Percentiles rank a stretch among this genome's conserved stretches.
These are phyloP conservation scores for Ambrosia artemisiifolia DNA, from an alignment of 129 eudicot species.

Conservation along the genomic window DNA sequence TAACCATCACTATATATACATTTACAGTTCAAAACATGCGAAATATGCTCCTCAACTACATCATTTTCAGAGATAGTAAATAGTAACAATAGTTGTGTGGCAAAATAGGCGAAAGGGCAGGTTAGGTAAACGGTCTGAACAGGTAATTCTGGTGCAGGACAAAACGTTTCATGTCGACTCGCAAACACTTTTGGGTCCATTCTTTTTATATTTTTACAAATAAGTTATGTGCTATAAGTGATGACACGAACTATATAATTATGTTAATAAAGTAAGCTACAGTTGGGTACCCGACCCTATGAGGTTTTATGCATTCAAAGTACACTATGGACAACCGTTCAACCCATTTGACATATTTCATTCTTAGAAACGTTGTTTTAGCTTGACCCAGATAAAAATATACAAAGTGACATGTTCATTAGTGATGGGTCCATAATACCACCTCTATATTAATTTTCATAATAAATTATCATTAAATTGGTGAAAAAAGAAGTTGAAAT, in stretches of 20 bases:
- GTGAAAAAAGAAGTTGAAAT: neutral
- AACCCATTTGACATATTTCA: neutral
- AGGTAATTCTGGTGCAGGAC: neutral
- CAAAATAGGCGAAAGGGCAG: neutral
- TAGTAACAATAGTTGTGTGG: neutral
- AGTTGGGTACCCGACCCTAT: neutral
- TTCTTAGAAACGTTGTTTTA: neutral
- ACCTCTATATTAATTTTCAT: neutral
- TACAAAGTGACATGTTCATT: neutral
- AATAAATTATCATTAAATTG: neutral
- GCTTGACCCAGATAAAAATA: neutral
- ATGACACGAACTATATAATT: neutral
- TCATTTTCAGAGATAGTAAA: neutral
- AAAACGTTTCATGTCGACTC: neutral
- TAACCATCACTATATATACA: neutral
- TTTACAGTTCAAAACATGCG: neutral
- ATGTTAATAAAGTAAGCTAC: neutral
- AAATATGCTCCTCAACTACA: neutral
- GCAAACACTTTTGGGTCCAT: neutral
- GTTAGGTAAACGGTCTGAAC: neutral
- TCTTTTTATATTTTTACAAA: neutral
- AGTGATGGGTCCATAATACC: neutral
- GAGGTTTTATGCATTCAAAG: neutral
- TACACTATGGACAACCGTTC: neutral
- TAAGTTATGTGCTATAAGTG: neutral